Base-by-base conservation (phyloP, 73 alveolate genomes). In the Paramecium octaurelia region DNA sequence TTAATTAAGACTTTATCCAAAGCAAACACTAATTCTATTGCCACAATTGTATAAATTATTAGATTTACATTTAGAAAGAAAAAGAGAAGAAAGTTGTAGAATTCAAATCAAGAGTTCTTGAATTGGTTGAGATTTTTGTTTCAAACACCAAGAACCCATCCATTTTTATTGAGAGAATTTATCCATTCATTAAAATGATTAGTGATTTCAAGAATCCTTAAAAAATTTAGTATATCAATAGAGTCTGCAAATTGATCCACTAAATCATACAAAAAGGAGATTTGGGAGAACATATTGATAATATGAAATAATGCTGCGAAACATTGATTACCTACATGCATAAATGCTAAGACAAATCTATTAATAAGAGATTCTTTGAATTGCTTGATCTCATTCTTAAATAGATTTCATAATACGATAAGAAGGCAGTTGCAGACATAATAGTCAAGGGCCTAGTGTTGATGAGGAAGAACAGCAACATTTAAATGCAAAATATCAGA, bases 91-190 rank as follows among this genome's bases (percentile, higher is more conserved):
- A 73, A 23, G 87, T 73, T n/a, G 24, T 35, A 31, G 87, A 73
- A 73, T 73, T 73, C 35, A 36, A 73, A 38, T 73, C 64, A 2
- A 31, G 87, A 40, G 87, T 73, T 31, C 87, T 35, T 73, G 87
- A 73, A 38, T 73, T 73, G 40, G 59, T 73, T 11, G 64, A 73
- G 64, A 35, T 35, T 14, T 73, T 73, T 38, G 60, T 36, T 21
- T 29, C 57, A 35, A 34, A 40, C 27, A 73, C 64, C 16, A 31
- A 38, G 34, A 73, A 73, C 21, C 87, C 87, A 3, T 35, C 40
- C 1, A 73, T 73, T 5, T 73, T 73, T n/a, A 35, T 73, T 36
- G 86, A 31, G 8, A 73, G 59, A 73, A 36, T 73, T 20, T 23
- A 73, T 18, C 35, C 57, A 35, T 73, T 73, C 35, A 73, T 18